Conservation (phyloP, 768 basidiomycete species). For the Suillus spraguei region DNA sequence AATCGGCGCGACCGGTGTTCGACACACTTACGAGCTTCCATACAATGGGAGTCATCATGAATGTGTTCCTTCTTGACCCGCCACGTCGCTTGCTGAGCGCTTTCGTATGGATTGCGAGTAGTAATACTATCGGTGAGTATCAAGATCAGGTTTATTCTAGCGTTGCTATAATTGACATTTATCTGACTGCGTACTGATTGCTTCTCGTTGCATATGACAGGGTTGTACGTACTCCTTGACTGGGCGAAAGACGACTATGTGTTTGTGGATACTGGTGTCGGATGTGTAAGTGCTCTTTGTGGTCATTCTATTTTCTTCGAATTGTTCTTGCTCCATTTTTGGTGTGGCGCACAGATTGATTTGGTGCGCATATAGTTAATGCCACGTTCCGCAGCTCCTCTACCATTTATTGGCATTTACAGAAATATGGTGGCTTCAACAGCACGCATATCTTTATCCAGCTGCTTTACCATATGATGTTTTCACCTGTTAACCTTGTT, state of each 20-base stretch:
- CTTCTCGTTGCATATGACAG: constrained; percentile 40
- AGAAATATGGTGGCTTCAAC: not conserved
- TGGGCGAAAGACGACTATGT: constrained; percentile 70
- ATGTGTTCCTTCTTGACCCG: constrained; percentile 74
- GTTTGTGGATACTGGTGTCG: constrained; percentile 73
- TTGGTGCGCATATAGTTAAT: not conserved
- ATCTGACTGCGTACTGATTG: not conserved
- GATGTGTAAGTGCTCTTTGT: constrained; percentile 55
- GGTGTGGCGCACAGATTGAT: not conserved
- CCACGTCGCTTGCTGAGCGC: constrained; percentile 60
- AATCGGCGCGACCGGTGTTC: constrained; percentile 47
- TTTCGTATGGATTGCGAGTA: constrained; percentile 65
- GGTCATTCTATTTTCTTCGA: constrained; percentile 3
- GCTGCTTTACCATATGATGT: not conserved
- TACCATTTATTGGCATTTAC: not conserved
- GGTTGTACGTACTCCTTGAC: constrained; percentile 64
- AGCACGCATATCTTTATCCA: not conserved
- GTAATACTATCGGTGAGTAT: constrained; percentile 35
- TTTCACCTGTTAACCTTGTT: constrained; percentile 7
- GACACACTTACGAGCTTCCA: constrained; percentile 63
- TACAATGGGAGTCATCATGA: constrained; percentile 73
- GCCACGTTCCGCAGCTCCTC: not conserved
- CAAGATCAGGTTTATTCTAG: not conserved
- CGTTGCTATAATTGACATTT: not conserved
- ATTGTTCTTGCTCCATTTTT: not conserved